Evolutionary conservation across 2,329 filamentous ascomycete genomes (phyloP).

Genomic region (Penicillium sp.): DNA sequence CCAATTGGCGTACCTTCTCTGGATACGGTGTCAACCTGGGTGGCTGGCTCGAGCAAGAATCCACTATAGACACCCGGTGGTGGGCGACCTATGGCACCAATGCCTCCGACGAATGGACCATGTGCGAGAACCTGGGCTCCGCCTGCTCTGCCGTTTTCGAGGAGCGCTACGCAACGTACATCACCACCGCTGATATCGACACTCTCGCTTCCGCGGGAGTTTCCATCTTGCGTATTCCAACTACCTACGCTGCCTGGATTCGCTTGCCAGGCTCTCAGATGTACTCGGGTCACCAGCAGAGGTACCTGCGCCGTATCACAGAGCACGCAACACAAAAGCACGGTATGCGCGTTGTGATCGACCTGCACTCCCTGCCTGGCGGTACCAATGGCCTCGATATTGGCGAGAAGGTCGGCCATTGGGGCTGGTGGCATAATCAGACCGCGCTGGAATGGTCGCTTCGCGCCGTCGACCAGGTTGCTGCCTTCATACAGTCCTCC

Average conservation of each 20-base stretch:
- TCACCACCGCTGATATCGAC: constrained; percentile 21
- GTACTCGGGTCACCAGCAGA: constrained; percentile 31
- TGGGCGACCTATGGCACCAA: constrained; percentile 27
- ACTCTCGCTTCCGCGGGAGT: constrained; percentile 20
- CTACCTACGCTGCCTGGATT: constrained; percentile 28
- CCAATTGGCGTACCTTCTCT: constrained; percentile 28
- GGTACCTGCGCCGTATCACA: constrained; percentile 26
- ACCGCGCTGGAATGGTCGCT: constrained; percentile 31
- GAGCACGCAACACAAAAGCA: constrained; percentile 30
- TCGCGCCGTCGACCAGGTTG: constrained; percentile 24
- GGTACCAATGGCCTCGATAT: constrained; percentile 33
- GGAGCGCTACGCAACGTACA: constrained; percentile 22
- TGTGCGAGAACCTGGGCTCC: constrained; percentile 20
- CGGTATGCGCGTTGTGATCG: constrained; percentile 33
- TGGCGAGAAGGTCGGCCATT: constrained; percentile 30
- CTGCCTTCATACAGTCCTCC: constrained; percentile 27
- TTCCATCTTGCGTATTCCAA: constrained; percentile 26
- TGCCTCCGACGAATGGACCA: constrained; percentile 33
- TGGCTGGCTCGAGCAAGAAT: constrained; percentile 34
- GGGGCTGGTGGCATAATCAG: constrained; percentile 32
- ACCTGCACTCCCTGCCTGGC: constrained; percentile 34
- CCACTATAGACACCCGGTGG: constrained; percentile 29
- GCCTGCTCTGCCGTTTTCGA: constrained; percentile 17
- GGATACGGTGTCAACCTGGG: constrained; percentile 31
- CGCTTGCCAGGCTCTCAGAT: constrained; percentile 31